Evolutionary conservation across 148 eudicot species (phyloP), one percentile per base, ranked within the genome.

Genomic region (Limonium bicolor): DNA sequence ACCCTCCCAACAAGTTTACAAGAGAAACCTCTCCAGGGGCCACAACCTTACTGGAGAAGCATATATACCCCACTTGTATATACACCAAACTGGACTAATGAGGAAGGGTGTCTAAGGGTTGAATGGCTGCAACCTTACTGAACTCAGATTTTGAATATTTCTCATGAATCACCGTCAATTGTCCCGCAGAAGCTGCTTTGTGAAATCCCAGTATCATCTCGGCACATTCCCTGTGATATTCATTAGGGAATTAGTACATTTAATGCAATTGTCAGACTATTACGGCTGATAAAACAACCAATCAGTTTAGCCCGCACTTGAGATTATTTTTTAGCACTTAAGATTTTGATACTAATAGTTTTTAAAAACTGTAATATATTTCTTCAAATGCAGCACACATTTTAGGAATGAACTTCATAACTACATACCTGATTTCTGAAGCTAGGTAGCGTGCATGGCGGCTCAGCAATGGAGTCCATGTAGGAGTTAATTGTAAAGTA

Each of bases 401-500:
- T 29, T 21, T 28, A 8, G 12, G 15, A 50, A 31, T 20, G 31
- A 13, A 51, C 35, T 14, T 32, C 41, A 33, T 19, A 7, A 46
- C 55, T 10, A 14, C 48, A 7, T 60, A 62, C 96, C 90, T 87
- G 50, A 87, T 66, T 41, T 83, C 74, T 36, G 62, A 52, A 54
- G 74, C 80, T 40, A 65, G 48, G 33, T 79, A 74, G 9, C 46
- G 72, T 44, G 96, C 48, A 56, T 87, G 86, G 20, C 61, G 72
- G 32, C 45, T 36, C 4, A 87, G 78, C 51, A 87, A 65, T 37
- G 73, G 64, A 17, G 94, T 73, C 94, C 92, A 88, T 33, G 67
- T 45, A 24, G 94, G 87, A 54, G 60, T 40, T 58, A 50, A 51
- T 49, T 63, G 52, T 39, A 90, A 41, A 16, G 93, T 84, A 51